Evolutionary conservation across 176 grass and related monocot species (phyloP).

Genomic region (Raddia guianensis): DNA sequence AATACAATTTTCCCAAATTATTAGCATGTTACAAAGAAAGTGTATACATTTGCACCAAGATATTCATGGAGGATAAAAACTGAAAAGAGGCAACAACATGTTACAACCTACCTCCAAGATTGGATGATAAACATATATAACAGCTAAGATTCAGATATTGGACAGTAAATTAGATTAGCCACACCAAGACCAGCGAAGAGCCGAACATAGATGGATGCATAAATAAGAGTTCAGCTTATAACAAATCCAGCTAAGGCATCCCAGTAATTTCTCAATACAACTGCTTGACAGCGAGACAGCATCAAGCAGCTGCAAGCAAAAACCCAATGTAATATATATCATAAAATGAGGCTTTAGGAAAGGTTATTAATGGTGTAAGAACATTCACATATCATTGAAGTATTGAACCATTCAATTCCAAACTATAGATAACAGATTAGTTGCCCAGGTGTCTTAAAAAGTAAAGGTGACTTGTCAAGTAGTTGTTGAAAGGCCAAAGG

Average conservation of each 20-base stretch:
- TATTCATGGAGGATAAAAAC: background rate
- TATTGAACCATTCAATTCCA: background rate
- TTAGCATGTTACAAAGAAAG: background rate
- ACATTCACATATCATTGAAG: background rate
- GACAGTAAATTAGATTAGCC: background rate
- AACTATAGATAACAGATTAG: background rate
- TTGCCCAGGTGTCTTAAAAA: background rate
- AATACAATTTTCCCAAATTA: background rate
- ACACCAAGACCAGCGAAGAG: background rate
- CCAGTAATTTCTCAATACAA: background rate
- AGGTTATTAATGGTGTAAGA: background rate
- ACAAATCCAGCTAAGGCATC: background rate
- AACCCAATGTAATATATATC: background rate
- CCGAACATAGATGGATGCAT: background rate
- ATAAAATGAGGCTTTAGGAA: conserved; percentile 15
- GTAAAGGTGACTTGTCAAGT: background rate
- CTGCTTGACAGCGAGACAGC: conserved; percentile 1
- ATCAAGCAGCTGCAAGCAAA: background rate
- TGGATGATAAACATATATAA: background rate
- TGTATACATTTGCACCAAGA: background rate
- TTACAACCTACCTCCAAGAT: background rate
- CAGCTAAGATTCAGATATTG: background rate
- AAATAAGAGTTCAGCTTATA: background rate
- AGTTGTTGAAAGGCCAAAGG: background rate
- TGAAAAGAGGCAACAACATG: background rate